Conservation (phyloP, 108 stramenopile genomes). For the Cafeteria roenbergensis region DNA sequence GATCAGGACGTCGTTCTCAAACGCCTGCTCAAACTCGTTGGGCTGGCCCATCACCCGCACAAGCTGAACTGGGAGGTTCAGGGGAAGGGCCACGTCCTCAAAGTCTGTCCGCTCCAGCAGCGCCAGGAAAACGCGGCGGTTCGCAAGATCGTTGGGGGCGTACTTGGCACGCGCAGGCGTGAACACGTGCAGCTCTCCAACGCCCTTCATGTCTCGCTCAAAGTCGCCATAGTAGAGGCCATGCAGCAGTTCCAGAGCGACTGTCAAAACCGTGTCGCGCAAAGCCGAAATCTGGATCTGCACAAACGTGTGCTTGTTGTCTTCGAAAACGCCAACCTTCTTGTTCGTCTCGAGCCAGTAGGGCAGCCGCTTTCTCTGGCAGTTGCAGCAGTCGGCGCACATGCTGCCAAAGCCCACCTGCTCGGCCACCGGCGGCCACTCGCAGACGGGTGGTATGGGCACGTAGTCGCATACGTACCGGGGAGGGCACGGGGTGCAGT, state of each 20-base stretch:
- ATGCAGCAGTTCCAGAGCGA: constrained; percentile 57
- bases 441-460: constrained; percentile 25
- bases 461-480: constrained; percentile 49
- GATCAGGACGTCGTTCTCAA: constrained; percentile 32
- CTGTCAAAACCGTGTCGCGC: constrained; percentile 41
- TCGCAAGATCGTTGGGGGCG: not conserved
- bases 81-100: constrained; percentile 49
- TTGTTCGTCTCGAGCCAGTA: constrained; percentile 27
- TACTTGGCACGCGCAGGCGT: constrained; percentile 35
- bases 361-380: constrained; percentile 39
- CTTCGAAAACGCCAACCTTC: constrained; percentile 39
- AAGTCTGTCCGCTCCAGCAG: constrained; percentile 40
- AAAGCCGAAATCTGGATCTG: constrained; percentile 52
- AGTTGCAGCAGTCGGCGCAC: constrained; percentile 58
- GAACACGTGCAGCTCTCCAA: constrained; percentile 44
- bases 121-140: constrained; percentile 35
- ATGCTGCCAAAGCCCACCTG: constrained; percentile 21
- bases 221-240: constrained; percentile 60
- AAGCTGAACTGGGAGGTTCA: constrained; percentile 49
- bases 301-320: constrained; percentile 58
- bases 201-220: constrained; percentile 36
- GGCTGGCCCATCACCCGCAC: constrained; percentile 12
- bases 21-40: constrained; percentile 9
- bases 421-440: constrained; percentile 13
- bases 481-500: constrained; percentile 65